Percentiles rank a stretch among this genome's conserved stretches.
Evolutionary conservation across 2,329 filamentous ascomycete genomes (phyloP).

Genomic region (Knufia fluminis): DNA sequence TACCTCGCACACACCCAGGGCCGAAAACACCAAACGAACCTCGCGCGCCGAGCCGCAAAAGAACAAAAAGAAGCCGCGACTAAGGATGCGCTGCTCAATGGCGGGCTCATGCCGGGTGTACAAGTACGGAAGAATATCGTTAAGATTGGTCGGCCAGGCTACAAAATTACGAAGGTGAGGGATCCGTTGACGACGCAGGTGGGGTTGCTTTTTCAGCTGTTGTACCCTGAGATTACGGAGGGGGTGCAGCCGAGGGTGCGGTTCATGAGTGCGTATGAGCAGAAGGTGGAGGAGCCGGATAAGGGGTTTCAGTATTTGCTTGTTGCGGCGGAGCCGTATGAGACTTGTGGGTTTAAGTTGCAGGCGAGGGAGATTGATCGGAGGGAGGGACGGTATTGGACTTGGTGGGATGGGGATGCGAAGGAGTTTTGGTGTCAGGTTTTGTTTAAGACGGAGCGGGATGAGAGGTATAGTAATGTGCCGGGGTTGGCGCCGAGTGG

Average conservation of each 20-base stretch:
- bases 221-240: constrained; percentile 80
- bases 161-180: constrained; percentile 93
- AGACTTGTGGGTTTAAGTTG: constrained; percentile 94
- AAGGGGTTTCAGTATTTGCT: constrained; percentile 91
- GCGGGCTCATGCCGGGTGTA: constrained; percentile 61
- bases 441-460: constrained; percentile 96
- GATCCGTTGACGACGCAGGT: constrained; percentile 83
- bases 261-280: constrained; percentile 96
- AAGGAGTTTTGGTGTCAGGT: constrained; percentile 98
- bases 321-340: constrained; percentile 93
- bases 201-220: constrained; percentile 88
- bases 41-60: constrained; percentile 87
- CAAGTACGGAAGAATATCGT: constrained; percentile 73
- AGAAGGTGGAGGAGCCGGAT: constrained; percentile 90
- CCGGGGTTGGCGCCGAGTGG: constrained; percentile 50
- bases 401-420: constrained; percentile 88
- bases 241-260: constrained; percentile 73
- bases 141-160: constrained; percentile 92
- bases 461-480: constrained; percentile 70
- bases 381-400: constrained; percentile 78
- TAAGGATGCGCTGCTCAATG: constrained; percentile 56
- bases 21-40: constrained; percentile 97
- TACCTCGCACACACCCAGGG: constrained; percentile 98
- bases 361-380: constrained; percentile 89
- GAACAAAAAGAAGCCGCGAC: constrained; percentile 81